These are phyloP conservation scores for Elsinoe ampelina DNA, from an alignment of 2,329 filamentous ascomycete genomes.

Conservation along the genomic window DNA sequence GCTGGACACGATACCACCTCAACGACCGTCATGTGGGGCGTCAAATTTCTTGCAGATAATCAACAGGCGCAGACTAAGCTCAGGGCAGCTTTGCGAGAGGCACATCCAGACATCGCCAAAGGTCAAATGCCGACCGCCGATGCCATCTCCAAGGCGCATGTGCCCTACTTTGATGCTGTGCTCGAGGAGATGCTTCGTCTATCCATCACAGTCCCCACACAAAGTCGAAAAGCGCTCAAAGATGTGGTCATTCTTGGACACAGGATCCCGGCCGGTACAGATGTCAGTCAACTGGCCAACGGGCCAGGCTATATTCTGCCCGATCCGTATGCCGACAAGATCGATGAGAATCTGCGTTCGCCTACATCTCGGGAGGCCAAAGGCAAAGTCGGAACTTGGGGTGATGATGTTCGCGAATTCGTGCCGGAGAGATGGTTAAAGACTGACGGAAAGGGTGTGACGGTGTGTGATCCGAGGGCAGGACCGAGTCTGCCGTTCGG, in stretches of 20 bases:
- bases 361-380: slow-evolving; percentile 22
- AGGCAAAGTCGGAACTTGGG: slow-evolving; percentile 22
- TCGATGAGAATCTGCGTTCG: slow-evolving; percentile 26
- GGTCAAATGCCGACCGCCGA: slow-evolving; percentile 22
- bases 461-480: slow-evolving; percentile 28
- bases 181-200: slow-evolving; percentile 35
- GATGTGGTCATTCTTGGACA: slow-evolving; percentile 36
- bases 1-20: slow-evolving; percentile 40
- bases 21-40: slow-evolving; percentile 33
- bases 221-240: slow-evolving; percentile 25
- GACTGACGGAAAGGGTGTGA: slow-evolving; percentile 20
- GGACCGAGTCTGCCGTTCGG: slow-evolving; percentile 31
- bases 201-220: slow-evolving; percentile 20
- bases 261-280: slow-evolving; percentile 32
- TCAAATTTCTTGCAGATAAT: slow-evolving; percentile 32
- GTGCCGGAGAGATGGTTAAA: slow-evolving; percentile 34
- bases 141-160: slow-evolving; percentile 24
- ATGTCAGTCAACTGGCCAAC: slow-evolving; percentile 24
- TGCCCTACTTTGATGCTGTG: slow-evolving; percentile 36
- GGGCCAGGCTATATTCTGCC: slow-evolving; percentile 17
- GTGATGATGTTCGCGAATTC: slow-evolving; percentile 26
- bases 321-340: slow-evolving; percentile 16
- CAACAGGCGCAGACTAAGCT: slow-evolving; percentile 29
- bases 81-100: slow-evolving; percentile 23
- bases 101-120: slow-evolving; percentile 21